Evolutionary conservation across 2,329 filamentous ascomycete genomes (phyloP), one percentile per base, ranked within the genome.

Genomic region (Xylaria sp.): DNA sequence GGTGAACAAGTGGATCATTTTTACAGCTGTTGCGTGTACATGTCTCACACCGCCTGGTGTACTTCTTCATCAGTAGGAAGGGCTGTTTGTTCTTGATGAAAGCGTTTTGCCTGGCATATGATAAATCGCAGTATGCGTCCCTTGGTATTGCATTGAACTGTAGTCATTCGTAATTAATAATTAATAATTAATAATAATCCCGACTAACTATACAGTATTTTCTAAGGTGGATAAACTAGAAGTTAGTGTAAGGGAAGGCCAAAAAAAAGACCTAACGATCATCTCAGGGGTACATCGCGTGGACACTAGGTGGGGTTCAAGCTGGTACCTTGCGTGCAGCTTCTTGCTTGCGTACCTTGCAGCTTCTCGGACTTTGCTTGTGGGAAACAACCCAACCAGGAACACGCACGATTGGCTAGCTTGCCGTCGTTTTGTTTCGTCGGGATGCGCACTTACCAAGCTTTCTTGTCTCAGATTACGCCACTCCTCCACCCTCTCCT

Each of bases 291-390:
- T 59, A 15, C 38, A 10, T 4, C 6, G 36, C 36, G 11, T 46
- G 20, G 51, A 15, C 36, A 20, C 10, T n/a, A 2, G 51, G 51
- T 38, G 49, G 49, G 49, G 49, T 33, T 57, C n/a, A 51, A 20
- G 46, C 46, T 9, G 2, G 63, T 59, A 23, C 63, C 62, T 65
- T 65, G 62, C 46, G 36, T 59, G n/a, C 46, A 59, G 63, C 54
- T 59, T 56, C 2, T 5, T 20, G 59, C 33, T n/a, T n/a, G n/a
- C n/a, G 53, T 69, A 67, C 67, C 67, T 69, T 67, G 64, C 67
- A 69, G 67, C 59, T 42, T 28, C 59, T 59, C 26, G 63, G 51
- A 20, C 28, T n/a, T 42, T 6, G 36, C 33, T 6, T 31, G 49
- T 46, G 40, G 60, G 31, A 17, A 40, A 26, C 20, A 44, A 26